Percentiles rank a stretch among this genome's conserved stretches.
phyloP scores from a whole-genome alignment of 176 grass and related monocot species.

The Phragmites australis region DNA sequence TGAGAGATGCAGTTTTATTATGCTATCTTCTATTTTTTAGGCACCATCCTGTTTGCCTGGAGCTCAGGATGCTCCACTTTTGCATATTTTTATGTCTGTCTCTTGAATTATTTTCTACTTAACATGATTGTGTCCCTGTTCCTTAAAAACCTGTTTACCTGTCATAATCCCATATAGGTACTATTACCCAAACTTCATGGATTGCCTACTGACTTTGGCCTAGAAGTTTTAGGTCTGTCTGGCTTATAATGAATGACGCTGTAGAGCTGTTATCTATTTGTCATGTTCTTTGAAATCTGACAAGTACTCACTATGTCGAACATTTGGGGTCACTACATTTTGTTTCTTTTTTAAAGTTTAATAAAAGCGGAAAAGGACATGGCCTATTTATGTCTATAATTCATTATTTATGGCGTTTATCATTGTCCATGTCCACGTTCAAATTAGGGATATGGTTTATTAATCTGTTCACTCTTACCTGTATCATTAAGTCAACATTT shows the following conservation, averaged over 20 bases:
- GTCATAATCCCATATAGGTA: background rate
- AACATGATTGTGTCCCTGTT: background rate
- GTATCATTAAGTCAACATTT: background rate
- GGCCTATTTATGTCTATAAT: background rate
- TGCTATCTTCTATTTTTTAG: background rate
- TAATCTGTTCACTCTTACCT: background rate
- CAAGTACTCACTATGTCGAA: background rate
- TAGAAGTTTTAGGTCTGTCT: constrained; percentile 8
- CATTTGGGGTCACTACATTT: background rate
- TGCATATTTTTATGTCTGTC: background rate
- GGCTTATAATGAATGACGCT: background rate
- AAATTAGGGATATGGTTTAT: constrained; percentile 2
- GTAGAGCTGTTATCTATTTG: background rate
- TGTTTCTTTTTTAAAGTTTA: background rate
- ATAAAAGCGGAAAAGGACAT: background rate
- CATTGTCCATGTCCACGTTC: background rate
- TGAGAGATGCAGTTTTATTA: background rate
- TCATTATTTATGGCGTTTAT: background rate
- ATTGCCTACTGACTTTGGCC: background rate
- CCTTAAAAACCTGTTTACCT: background rate
- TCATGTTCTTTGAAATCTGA: background rate
- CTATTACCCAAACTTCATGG: background rate
- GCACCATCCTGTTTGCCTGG: too few relatives aligned
- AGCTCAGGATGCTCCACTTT: background rate
- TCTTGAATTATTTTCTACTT: background rate